phyloP scores from a whole-genome alignment of 768 basidiomycete species.

The Lentinula guzmanii region DNA sequence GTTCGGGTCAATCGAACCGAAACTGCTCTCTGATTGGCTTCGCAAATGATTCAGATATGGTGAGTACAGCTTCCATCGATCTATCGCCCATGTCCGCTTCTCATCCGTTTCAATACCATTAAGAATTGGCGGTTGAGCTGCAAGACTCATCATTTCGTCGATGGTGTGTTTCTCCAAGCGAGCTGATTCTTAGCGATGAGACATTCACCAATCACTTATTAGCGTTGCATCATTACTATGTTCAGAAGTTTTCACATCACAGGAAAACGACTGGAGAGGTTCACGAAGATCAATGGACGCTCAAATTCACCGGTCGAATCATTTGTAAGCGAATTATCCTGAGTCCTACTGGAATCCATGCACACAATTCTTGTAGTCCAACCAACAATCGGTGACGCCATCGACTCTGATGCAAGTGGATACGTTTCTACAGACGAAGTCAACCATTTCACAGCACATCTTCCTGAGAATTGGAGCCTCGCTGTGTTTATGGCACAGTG shows the following conservation, averaged over 20 bases:
- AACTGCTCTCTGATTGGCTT: not conserved
- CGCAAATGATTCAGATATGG: constrained; percentile 12
- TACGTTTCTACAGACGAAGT: constrained; percentile 18
- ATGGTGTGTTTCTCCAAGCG: constrained; percentile 11
- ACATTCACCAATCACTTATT: not conserved
- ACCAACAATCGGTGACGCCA: constrained; percentile 17
- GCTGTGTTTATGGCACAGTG: constrained; percentile 14
- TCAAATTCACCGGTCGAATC: constrained; percentile 16
- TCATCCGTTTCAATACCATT: not conserved
- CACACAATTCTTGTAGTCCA: constrained; percentile 10
- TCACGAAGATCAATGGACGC: constrained; percentile 16
- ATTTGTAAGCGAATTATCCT: constrained; percentile 13
- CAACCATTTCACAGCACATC: constrained; percentile 17
- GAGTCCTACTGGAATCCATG: not conserved
- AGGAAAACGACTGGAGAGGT: constrained; percentile 3
- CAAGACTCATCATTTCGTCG: constrained; percentile 17
- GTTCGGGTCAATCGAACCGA: not conserved
- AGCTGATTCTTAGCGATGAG: not conserved
- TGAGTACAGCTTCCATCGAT: constrained; percentile 3
- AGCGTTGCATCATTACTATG: constrained; percentile 15
- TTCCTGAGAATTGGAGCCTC: constrained; percentile 17
- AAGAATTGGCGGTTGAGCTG: constrained; percentile 18
- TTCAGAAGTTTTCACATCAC: constrained; percentile 9
- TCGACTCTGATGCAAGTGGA: constrained; percentile 19
- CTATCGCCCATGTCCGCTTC: not conserved